Percentiles rank a stretch among this genome's conserved stretches.
phyloP scores from a whole-genome alignment of 2,329 filamentous ascomycete genomes.

The Calonectria leucothoes region DNA sequence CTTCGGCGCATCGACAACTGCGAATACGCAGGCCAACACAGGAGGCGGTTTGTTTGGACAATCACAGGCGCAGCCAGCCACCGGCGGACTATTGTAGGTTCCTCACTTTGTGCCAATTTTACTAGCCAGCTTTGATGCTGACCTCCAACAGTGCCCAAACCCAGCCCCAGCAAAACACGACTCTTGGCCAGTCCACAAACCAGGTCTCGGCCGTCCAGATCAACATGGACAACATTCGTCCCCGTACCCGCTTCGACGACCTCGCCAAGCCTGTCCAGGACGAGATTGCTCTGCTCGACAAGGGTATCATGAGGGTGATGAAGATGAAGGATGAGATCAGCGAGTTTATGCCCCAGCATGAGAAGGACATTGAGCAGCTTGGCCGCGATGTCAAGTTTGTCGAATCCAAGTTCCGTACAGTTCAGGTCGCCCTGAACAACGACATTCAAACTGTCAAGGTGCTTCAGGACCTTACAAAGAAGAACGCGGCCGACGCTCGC shows the following conservation, averaged over 20 bases:
- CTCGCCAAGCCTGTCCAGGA: slow-evolving; percentile 84
- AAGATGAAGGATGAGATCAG: slow-evolving; percentile 81
- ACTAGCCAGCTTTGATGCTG: slow-evolving; percentile 20
- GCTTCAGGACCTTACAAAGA: slow-evolving; percentile 68
- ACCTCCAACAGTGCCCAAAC: slow-evolving; percentile 42
- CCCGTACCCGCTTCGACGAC: slow-evolving; percentile 92
- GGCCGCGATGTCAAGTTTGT: slow-evolving; percentile 61
- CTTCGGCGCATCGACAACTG: slow-evolving; percentile 41
- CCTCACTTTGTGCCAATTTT: neutral
- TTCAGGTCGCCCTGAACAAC: slow-evolving; percentile 57
- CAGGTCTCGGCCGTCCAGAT: slow-evolving; percentile 80
- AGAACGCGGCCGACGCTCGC: slow-evolving; percentile 76
- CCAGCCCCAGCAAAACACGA: slow-evolving; percentile 41
- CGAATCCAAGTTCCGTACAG: slow-evolving; percentile 59
- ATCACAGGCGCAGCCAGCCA: slow-evolving; percentile 47
- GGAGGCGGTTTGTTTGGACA: slow-evolving; percentile 49
- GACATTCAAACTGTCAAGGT: slow-evolving; percentile 74
- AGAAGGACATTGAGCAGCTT: slow-evolving; percentile 59
- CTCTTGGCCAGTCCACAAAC: slow-evolving; percentile 52
- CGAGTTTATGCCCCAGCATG: slow-evolving; percentile 71
- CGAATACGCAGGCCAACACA: slow-evolving; percentile 36
- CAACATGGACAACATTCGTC: slow-evolving; percentile 81
- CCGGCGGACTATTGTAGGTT: slow-evolving; percentile 47
- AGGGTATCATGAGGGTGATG: slow-evolving; percentile 83
- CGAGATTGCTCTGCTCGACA: slow-evolving; percentile 82